Evolutionary conservation across 805 yeast genomes (phyloP).

Genomic region (Teunomyces atbi): DNA sequence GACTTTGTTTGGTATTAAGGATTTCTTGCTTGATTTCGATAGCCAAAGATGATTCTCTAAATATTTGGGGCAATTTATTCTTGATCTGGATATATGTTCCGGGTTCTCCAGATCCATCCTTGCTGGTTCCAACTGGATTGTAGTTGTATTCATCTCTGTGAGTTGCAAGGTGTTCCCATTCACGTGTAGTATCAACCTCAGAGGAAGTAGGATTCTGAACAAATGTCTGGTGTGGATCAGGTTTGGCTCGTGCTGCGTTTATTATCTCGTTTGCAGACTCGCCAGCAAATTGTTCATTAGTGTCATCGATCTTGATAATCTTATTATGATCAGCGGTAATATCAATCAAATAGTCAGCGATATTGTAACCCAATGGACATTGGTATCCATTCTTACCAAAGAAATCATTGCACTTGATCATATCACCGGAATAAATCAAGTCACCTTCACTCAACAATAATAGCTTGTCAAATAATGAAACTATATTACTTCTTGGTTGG

Average conservation of each 20-base stretch:
- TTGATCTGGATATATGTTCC: slow-evolving; percentile 17
- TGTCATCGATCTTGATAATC: slow-evolving; percentile 20
- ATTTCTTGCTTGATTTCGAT: slow-evolving; percentile 43
- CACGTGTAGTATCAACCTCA: slow-evolving; percentile 63
- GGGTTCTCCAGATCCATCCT: slow-evolving; percentile 18
- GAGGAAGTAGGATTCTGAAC: slow-evolving; percentile 18
- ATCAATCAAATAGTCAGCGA: slow-evolving; percentile 92
- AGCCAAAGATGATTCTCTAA: slow-evolving; percentile 39
- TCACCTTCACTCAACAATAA: slow-evolving; percentile 81
- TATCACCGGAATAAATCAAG: slow-evolving; percentile 84
- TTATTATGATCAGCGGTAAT: slow-evolving; percentile 67
- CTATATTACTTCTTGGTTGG: slow-evolving; percentile 96
- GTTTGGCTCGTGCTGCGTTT: slow-evolving; percentile 14
- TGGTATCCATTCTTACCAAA: slow-evolving; percentile 71
- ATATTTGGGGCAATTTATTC: slow-evolving; percentile 32
- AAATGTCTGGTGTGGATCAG: slow-evolving; percentile 29
- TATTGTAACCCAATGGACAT: slow-evolving; percentile 87
- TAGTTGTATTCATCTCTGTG: slow-evolving; percentile 69
- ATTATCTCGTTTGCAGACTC: slow-evolving; percentile 6
- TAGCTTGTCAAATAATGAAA: slow-evolving; percentile 82
- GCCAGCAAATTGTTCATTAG: slow-evolving; percentile 8
- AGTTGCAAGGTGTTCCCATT: slow-evolving; percentile 83
- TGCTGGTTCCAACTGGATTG: slow-evolving; percentile 15
- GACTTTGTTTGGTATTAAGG: slow-evolving; percentile 18
- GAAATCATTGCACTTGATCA: slow-evolving; percentile 69